Base-by-base conservation (phyloP, 2,329 filamentous ascomycete genomes). In the Penicillium crustosum region DNA sequence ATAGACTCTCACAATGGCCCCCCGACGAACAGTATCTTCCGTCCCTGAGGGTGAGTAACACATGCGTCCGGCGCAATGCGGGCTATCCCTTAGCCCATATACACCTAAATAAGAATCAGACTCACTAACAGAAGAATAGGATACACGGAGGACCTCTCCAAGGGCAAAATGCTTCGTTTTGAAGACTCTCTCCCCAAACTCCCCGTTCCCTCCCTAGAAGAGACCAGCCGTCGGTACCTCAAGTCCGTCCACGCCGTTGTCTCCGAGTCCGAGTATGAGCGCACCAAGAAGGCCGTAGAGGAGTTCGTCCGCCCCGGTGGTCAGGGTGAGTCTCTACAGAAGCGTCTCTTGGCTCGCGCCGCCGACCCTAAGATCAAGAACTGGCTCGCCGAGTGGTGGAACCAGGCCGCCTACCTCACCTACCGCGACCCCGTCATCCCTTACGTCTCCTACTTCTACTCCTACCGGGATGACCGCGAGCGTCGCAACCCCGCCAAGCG, bases 361-460 rank as follows among this genome's bases (percentile, higher is more conserved):
- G 89, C 91, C 66, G 86, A 96, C 65, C 88, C 93, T 49, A 88
- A 89, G 61, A 79, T 84, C 73, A 91, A 89, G 80, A 99, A 97
- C 79, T 99, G 94, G 94, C 83, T 99, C 57, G 87, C 89, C 67
- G 93, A 99, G 68, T 99, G 94, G 94, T 99, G 94, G 94, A 97
- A 99, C 75, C 86, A 96, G 53, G 86, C 87, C 5, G 94, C 94
- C 58, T 99, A 99, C 78, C 86, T 99, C 64, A 84, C 80, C 64
- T 97, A 97, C 81, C 89, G 93, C 65, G 94, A 97, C 75, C 94
- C 94, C 12, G 91, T 99, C 47, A 90, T 97, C 19, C 94, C 94
- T 61, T 99, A 97, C 74, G 94, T 99, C 71, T 96, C 91, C 77
- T 99, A 99, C 84, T 99, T 99, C 81, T 99, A 99, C 82, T 97